Evolutionary conservation across 805 yeast genomes (phyloP).

Genomic region (Maudiozyma pseudohumilis): DNA sequence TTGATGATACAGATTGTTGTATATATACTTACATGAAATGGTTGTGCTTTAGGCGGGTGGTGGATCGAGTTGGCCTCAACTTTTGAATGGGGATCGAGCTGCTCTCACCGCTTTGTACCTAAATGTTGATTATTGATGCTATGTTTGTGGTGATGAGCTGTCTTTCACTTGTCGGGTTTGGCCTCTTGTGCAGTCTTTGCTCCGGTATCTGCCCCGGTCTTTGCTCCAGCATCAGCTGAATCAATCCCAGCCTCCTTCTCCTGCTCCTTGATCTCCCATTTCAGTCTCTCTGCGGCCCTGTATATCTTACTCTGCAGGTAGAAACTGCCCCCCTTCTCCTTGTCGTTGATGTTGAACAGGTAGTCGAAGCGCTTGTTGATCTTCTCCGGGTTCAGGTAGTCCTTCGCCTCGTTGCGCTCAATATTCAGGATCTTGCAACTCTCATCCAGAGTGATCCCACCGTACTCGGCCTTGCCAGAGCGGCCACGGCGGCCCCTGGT

Average conservation of each 20-base stretch:
- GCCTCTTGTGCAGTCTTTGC: not conserved
- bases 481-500: constrained; percentile 26
- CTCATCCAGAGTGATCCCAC: constrained; percentile 81
- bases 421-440: constrained; percentile 84
- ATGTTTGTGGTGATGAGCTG: no score
- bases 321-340: constrained; percentile 93
- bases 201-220: not conserved
- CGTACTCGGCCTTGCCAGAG: constrained; percentile 35
- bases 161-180: no score
- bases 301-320: constrained; percentile 87
- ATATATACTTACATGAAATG: no score
- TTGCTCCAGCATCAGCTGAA: not conserved
- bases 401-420: constrained; percentile 43
- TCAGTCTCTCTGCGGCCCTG: constrained; percentile 87
- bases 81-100: no score
- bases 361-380: constrained; percentile 66
- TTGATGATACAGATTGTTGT: no score
- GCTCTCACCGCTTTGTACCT: no score
- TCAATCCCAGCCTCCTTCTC: constrained; percentile 8
- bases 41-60: no score
- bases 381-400: constrained; percentile 45
- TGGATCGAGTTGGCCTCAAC: no score
- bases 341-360: constrained; percentile 78
- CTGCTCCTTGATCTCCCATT: constrained; percentile 48
- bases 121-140: no score